Evolutionary conservation across 2,329 filamentous ascomycete genomes (phyloP), one percentile per base, ranked within the genome.

Genomic region (Talaromyces albobiverticillius): DNA sequence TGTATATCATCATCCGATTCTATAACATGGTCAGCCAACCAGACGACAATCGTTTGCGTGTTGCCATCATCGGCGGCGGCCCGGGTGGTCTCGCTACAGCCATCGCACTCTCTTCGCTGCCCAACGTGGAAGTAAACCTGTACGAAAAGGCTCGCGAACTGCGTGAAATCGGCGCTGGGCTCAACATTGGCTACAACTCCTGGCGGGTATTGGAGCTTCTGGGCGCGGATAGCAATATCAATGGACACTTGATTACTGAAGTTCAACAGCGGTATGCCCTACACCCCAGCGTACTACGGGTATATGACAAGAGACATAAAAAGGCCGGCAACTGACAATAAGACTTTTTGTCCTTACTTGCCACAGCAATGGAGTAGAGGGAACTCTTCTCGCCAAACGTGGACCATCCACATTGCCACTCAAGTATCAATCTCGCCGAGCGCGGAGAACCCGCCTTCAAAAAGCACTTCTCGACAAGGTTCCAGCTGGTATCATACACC

Each of bases 121-220:
- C 73, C 0, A 71, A 75, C 34, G 63, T 79, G 8, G 61, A 74
- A 16, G 41, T 45, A 3, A 70, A 63, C 0, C 58, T 79, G 1
- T 80, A 77, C 49, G 77, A 80, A 55, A 71, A 78, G 53, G 75
- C 75, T 1, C 66, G 58, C 6, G 64, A 73, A 16, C 61, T 79
- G n/a, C 64, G 75, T 29, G 77, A 80, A 58, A 71, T 77, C 4
- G 77, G 77, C 0, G 76, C 76, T 0, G 78, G 77, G 0, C 78
- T 80, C 52, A 72, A 69, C 43, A 73, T 79, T 14, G 70, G 71
- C 1, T 64, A 70, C 7, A 79, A 79, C 59, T 71, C 71, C 13
- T 80, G 76, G 78, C 76, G 70, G 42, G 72, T 79, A 4, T 62
- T 80, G 14, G 74, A 75, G 43, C 59, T 79, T 25, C 65, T 79